Evolutionary conservation across 2,329 filamentous ascomycete species (phyloP), one percentile per base, ranked within the genome.

Genomic region (Claviceps digitariae): DNA sequence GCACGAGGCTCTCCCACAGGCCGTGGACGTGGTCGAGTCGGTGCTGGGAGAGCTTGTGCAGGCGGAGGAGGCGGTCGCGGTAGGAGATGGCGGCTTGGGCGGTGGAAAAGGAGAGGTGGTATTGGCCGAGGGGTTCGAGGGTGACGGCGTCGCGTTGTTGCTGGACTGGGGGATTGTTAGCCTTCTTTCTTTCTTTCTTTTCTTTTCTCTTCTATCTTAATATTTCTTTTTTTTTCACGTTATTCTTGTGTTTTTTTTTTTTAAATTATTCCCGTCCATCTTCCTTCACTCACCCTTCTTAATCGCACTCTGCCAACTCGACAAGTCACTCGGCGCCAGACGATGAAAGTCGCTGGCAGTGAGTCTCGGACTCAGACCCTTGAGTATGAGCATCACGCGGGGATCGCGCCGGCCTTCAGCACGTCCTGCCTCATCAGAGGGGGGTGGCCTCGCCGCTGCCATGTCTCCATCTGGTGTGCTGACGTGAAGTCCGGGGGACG

Each of bases 281-380:
- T n/a, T n/a, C n/a, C n/a, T n/a, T n/a, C n/a, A 43, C 25, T 15
- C 13, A 78, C 78, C 72, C 66, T 81, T 78, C 41, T 73, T 68
- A 54, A 88, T 81, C 29, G 80, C 79, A 53, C 73, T 74, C 10
- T 77, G 73, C 86, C 86, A 90, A 43, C 76, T 76, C 56, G 84
- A 80, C 36, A 90, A 76, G 59, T 86, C 79, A 60, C 75, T 78
- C 1, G 77, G 76, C 5, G 81, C 75, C 20, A 90, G 67, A 53
- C 86, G 82, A 57, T 80, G 75, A 67, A 91, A 90, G 68, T 91
- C 87, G 58, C 76, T 78, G 59, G 83, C 78, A 21, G 73, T 72
- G 45, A 90, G 73, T 21, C 77, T 75, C 54, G 74, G 74, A 60
- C 78, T 80, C 7, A 79, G 75, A 41, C 79, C 76, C 21, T 72